Evolutionary conservation across 176 grass and related monocot species (phyloP).

Genomic region (Echinochloa phyllopogon): DNA sequence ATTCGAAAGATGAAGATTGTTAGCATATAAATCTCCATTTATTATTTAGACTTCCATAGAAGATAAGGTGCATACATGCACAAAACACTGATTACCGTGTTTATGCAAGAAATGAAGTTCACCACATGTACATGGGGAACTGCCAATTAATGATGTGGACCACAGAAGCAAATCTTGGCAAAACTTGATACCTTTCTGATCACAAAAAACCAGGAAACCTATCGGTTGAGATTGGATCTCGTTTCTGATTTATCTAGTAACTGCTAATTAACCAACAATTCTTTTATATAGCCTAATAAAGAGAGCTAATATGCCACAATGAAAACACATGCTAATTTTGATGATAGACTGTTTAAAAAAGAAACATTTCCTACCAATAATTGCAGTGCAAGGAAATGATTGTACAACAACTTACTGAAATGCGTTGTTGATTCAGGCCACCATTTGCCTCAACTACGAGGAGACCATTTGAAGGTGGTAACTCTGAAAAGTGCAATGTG

Average conservation of each 20-base stretch:
- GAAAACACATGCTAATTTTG: neutral
- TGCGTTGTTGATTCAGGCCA: conserved; percentile 90
- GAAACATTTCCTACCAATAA: neutral
- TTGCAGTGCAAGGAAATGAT: neutral
- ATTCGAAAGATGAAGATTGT: neutral
- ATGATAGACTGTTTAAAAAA: neutral
- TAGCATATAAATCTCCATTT: neutral
- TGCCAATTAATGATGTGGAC: neutral
- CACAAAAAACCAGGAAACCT: neutral
- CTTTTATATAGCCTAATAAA: neutral
- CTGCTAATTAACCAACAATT: neutral
- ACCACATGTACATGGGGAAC: conserved; percentile 1
- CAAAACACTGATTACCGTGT: neutral
- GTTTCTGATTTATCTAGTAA: neutral
- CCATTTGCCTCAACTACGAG: conserved; percentile 97
- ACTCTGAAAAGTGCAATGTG: conserved; percentile 54
- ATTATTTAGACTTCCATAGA: neutral
- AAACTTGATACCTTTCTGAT: neutral
- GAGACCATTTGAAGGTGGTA: conserved; percentile 86
- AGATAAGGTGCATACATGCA: neutral
- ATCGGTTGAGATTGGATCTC: neutral
- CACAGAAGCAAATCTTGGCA: neutral
- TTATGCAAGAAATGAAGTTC: neutral
- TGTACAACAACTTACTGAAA: conserved; percentile 87
- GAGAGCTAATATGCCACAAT: neutral